phyloP scores from a whole-genome alignment of 306 rosid species.

The Parietaria judaica region DNA sequence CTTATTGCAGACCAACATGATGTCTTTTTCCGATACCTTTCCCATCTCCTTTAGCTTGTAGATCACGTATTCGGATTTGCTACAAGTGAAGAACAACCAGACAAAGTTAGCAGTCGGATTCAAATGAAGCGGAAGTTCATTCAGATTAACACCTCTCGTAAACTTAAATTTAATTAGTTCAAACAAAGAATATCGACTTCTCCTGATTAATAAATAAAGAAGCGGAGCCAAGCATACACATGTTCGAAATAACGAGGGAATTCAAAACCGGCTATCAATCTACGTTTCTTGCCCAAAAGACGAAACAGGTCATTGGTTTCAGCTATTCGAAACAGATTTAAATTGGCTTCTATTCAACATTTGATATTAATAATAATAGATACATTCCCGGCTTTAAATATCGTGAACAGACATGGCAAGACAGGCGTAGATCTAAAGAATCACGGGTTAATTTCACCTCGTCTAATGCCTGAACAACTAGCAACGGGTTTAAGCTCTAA shows the following conservation, averaged over 20 bases:
- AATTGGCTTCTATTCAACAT: too few species aligned
- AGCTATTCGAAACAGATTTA: not conserved
- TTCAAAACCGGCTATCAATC: not conserved
- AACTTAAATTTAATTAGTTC: not conserved
- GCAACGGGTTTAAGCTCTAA: not conserved
- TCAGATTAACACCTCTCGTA: not conserved
- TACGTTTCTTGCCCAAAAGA: too few species aligned
- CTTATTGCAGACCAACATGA: conserved; percentile 57
- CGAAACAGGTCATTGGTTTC: too few species aligned
- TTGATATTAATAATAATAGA: not conserved
- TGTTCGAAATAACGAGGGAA: not conserved
- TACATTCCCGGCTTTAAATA: too few species aligned
- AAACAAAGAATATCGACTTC: not conserved
- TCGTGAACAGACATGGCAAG: too few species aligned
- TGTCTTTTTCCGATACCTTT: conserved; percentile 72
- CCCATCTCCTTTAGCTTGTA: conserved; percentile 99
- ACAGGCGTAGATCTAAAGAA: too few species aligned
- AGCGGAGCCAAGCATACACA: not conserved
- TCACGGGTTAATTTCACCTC: too few species aligned
- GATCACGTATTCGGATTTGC: conserved; percentile 85
- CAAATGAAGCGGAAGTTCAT: not conserved
- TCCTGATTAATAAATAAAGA: not conserved
- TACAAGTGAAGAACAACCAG: conserved; percentile 18
- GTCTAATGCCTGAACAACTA: not conserved
- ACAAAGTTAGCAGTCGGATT: too few species aligned